Evolutionary conservation across 805 yeast species (phyloP).

Genomic region (Suhomyces pyralidae): DNA sequence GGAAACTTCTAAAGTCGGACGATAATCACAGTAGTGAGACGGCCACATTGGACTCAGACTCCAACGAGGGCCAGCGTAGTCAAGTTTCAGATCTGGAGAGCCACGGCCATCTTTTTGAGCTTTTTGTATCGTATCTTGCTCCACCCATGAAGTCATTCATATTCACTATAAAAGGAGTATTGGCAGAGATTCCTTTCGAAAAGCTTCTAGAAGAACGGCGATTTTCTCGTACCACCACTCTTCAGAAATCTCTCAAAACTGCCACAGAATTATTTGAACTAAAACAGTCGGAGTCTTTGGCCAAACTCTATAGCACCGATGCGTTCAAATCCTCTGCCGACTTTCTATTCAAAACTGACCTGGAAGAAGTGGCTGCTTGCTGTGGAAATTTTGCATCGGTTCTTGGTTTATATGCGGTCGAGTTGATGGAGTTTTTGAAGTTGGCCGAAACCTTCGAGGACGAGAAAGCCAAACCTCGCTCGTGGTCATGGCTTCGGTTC

Average conservation of each 20-base stretch:
- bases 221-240: constrained; percentile 43
- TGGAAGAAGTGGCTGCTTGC: constrained; percentile 80
- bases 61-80: background rate
- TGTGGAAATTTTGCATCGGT: constrained; percentile 77
- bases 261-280: constrained; percentile 56
- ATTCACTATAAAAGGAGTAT: constrained; percentile 58
- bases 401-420: constrained; percentile 59
- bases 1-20: constrained; percentile 43
- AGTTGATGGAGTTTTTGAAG: constrained; percentile 48
- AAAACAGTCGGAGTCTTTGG: constrained; percentile 58
- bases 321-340: constrained; percentile 39
- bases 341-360: constrained; percentile 49
- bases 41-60: background rate
- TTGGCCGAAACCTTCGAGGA: constrained; percentile 41
- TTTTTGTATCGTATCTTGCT: constrained; percentile 65
- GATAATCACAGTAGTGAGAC: background rate
- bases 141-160: constrained; percentile 70
- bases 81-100: background rate
- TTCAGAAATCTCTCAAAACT: constrained; percentile 41
- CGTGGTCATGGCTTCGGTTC: constrained; percentile 49
- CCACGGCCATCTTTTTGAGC: constrained; percentile 51
- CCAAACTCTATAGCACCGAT: constrained; percentile 54
- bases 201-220: constrained; percentile 19
- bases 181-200: constrained; percentile 59
- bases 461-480: constrained; percentile 18